These are phyloP conservation scores for Didymella pomorum DNA, from an alignment of 2,329 filamentous ascomycete species.

Conservation along the genomic window DNA sequence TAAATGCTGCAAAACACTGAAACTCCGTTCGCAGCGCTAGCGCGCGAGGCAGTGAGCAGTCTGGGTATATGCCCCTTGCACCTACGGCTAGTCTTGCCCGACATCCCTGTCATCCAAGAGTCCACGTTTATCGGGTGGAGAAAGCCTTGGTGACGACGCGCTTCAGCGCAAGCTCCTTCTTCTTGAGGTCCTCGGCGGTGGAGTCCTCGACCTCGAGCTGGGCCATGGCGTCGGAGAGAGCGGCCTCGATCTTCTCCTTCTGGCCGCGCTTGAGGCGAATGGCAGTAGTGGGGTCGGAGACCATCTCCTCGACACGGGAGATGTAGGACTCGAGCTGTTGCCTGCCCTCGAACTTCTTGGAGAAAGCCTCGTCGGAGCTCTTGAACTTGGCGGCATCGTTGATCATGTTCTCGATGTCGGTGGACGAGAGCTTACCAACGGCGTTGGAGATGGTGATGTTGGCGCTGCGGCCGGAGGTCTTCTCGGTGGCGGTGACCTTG, in stretches of 20 bases:
- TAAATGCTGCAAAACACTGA: conserved; percentile 43
- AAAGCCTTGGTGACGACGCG: conserved; percentile 98
- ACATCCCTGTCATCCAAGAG: conserved; percentile 22
- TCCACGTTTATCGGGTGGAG: conserved; percentile 75
- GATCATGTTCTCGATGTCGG: conserved; percentile 98
- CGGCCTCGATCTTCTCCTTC: conserved; percentile 99
- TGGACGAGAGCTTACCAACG: conserved; percentile 93
- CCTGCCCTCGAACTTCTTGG: conserved; percentile 98
- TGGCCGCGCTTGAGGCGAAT: conserved; percentile 98
- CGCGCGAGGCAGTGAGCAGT: conserved; percentile 30
- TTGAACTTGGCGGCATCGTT: conserved; percentile 98
- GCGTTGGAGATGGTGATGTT: conserved; percentile 99
- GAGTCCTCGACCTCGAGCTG: conserved; percentile 96
- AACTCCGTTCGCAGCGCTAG: conserved; percentile 39
- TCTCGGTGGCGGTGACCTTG: conserved; percentile 99
- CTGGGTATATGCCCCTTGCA: conserved; percentile 40
- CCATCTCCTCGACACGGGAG: conserved; percentile 96
- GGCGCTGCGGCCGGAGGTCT: conserved; percentile 95
- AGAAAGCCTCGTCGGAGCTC: conserved; percentile 96
- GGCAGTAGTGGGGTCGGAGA: conserved; percentile 93
- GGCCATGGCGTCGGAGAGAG: conserved; percentile 95
- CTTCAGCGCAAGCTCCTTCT: conserved; percentile 99
- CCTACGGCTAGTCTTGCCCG: conserved; percentile 34
- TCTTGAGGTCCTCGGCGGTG: conserved; percentile 93
- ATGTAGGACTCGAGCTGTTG: conserved; percentile 99